Evolutionary conservation across 768 basidiomycete genomes (phyloP).

Genomic region (Mycena rebaudengoi): DNA sequence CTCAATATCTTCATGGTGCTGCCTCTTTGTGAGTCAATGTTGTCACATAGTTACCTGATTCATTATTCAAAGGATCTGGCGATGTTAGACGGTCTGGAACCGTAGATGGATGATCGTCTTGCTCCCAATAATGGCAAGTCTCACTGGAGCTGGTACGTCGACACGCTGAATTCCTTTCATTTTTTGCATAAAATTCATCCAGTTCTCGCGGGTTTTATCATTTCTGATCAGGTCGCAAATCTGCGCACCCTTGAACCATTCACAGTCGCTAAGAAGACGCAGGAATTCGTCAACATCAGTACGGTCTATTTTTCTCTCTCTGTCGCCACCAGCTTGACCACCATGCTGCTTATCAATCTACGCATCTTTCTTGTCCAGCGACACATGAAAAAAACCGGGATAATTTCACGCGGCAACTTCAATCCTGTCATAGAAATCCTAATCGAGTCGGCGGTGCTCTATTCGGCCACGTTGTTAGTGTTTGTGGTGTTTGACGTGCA

Average conservation of each 20-base stretch:
- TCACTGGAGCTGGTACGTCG: background rate
- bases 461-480: background rate
- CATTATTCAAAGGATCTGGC: conserved; percentile 10
- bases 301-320: conserved; percentile 17
- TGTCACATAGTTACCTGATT: too few species aligned
- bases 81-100: conserved; percentile 14
- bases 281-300: conserved; percentile 2
- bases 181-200: background rate
- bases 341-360: conserved; percentile 3
- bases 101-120: conserved; percentile 6
- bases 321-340: conserved; percentile 10
- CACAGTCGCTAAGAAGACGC: conserved; percentile 1
- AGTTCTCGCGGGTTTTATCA: conserved; percentile 9
- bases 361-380: conserved; percentile 8
- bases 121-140: conserved; percentile 8
- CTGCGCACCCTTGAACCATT: conserved; percentile 1
- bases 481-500: conserved; percentile 9
- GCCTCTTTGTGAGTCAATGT: conserved; percentile 17
- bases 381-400: background rate
- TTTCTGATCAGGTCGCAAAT: background rate
- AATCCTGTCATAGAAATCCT: conserved; percentile 13
- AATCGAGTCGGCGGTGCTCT: conserved; percentile 12
- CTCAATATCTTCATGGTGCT: conserved; percentile 7
- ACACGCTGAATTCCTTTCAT: background rate
- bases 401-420: background rate